Evolutionary conservation across 257 asterid genomes (phyloP), one percentile per base, ranked within the genome.

Genomic region (Asclepias syriaca): DNA sequence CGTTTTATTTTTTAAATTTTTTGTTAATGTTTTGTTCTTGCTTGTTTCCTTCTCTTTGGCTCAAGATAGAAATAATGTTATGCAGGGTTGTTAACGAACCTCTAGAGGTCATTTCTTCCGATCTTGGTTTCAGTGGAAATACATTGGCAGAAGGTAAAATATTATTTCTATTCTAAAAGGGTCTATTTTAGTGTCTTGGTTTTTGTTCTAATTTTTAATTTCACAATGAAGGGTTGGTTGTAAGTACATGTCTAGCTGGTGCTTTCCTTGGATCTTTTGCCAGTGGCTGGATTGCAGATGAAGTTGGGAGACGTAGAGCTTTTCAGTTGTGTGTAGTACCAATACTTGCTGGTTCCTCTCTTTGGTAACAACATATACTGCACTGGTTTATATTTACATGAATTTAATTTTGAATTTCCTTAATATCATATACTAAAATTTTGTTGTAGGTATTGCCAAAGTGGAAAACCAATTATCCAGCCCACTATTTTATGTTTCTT

Each of bases 251-350:
- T 77, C 89, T 93, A 51, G 97, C 91, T 73, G 97, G 96, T 82
- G 98, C 97, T 76, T 93, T 93, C 80, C 66, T 82, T 81, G 97
- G 98, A 75, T 89, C 96, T 69, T 74, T 87, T 73, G 18, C 79
- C 60, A 90, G 98, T 82, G 98, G 98, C 76, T 87, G 88, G 95
- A 76, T 93, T 81, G 98, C 98, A 69, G 98, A 93, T 69, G 95
- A 63, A 77, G 66, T 93, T 72, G 98, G 98, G 55, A 89, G 97
- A 40, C 91, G 98, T 74, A 91, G 82, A 77, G 85, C 97, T 59
- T 93, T 93, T 78, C 98, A 93, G 84, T 74, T 93, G 85, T 90
- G 95, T 81, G 81, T 93, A 64, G 75, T 90, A 77, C 98, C 98
- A 60, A 90, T 93, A 94, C 74, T 93, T 51, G 55, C 87, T 21